These are phyloP conservation scores for Jacaranda copaia DNA, from an alignment of 257 asterid species.

Conservation along the genomic window DNA sequence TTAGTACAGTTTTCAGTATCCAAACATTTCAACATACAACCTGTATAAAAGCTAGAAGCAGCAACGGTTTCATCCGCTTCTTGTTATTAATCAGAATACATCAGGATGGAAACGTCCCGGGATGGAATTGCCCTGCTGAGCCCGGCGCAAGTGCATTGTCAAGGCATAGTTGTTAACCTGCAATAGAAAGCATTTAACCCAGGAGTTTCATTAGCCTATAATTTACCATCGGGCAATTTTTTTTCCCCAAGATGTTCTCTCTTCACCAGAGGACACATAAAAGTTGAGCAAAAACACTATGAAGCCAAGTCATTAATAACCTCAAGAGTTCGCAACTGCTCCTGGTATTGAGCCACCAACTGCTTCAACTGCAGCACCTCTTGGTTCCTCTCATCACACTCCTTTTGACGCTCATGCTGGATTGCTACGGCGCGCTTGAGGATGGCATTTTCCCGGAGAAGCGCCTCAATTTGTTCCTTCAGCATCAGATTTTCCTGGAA, in stretches of 20 bases:
- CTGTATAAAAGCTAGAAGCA: conserved; percentile 18
- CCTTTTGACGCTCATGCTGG: conserved; percentile 87
- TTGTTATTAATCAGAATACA: conserved; percentile 47
- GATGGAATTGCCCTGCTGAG: conserved; percentile 63
- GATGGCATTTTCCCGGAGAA: conserved; percentile 62
- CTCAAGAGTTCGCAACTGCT: conserved; percentile 77
- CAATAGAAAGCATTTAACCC: conserved; percentile 19
- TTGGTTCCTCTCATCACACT: conserved; percentile 63
- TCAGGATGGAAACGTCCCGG: conserved; percentile 74
- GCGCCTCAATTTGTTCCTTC: conserved; percentile 71
- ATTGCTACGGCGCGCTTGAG: conserved; percentile 85
- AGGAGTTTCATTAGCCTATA: not conserved
- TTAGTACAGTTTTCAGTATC: not conserved
- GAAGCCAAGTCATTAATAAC: conserved; percentile 38
- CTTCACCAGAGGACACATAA: too few relatives aligned
- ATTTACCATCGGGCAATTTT: not conserved
- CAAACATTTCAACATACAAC: conserved; percentile 17
- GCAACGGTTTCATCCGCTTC: not conserved
- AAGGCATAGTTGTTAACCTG: conserved; percentile 82
- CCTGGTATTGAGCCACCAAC: conserved; percentile 71
- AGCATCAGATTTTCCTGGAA: conserved; percentile 71
- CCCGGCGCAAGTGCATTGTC: conserved; percentile 68
- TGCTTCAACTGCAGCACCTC: conserved; percentile 80
- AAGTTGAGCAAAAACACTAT: not conserved
- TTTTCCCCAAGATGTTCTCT: not conserved